A percentile compares a stretch with the other conserved stretches of the same genome.
phyloP scores from a whole-genome alignment of 441 rosid genomes.

The Manihot esculenta region DNA sequence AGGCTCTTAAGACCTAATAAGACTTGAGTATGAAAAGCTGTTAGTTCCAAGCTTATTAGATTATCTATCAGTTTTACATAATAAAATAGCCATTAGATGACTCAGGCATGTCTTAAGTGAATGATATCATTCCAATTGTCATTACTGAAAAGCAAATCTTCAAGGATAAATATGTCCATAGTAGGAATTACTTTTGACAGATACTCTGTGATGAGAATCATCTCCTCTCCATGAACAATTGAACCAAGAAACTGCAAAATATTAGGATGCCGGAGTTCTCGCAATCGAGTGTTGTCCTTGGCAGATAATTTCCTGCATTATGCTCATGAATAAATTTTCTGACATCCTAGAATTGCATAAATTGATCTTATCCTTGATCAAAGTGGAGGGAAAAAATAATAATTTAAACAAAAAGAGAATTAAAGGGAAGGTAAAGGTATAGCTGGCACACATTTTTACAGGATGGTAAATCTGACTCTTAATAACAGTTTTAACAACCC shows the following conservation, averaged over 20 bases:
- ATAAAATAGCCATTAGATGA: not conserved
- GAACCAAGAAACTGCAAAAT: constrained; percentile 71
- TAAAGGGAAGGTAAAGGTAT: not conserved
- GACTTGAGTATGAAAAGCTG: not conserved
- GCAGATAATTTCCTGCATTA: constrained; percentile 56
- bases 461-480: constrained; percentile 45
- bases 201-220: constrained; percentile 56
- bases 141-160: not conserved
- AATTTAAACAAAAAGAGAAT: not conserved
- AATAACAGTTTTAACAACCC: constrained; percentile 61
- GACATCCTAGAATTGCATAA: not conserved
- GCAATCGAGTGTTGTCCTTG: constrained; percentile 47
- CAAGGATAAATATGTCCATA: not conserved
- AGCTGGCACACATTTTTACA: constrained; percentile 36
- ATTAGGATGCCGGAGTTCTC: constrained; percentile 64
- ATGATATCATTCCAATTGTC: not conserved
- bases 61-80: not conserved
- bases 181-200: constrained; percentile 41
- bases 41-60: not conserved
- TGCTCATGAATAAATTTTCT: constrained; percentile 12
- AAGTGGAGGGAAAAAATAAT: not conserved
- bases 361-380: not conserved
- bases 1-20: not conserved
- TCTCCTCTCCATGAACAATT: constrained; percentile 52
- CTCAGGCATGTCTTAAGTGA: not conserved